Base-by-base conservation (phyloP, 1,284 basidiomycete species). In the Ceraceosorus guamensis region DNA sequence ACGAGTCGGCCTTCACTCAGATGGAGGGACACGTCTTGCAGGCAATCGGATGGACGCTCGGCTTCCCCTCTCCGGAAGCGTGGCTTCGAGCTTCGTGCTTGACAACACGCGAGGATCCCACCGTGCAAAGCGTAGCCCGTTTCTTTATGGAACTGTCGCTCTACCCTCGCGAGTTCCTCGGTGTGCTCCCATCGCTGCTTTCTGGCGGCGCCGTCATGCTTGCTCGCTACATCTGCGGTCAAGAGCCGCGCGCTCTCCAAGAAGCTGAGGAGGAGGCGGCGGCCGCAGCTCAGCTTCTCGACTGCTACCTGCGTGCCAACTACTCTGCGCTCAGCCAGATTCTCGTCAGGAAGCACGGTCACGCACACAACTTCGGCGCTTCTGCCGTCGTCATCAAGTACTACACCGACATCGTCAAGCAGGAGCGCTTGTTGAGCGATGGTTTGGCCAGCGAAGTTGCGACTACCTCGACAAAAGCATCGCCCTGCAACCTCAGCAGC, bases 81-180 rank as follows among this genome's bases (percentile, higher is more conserved):
- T 98, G 95, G 95, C 83, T 99, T 33, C 84, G 95, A 54, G 79
- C 81, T 43, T 68, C 76, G 33, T 80, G 78, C 70, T 77, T 78
- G 10, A 58, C 60, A 24, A 48, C 52, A 30, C 57, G 56, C 18
- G 93, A 96, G 78, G 89, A 93, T 56, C 80, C 84, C 57, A 88
- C 88, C 77, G 88, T 92, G 5, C 89, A 93, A 73, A 88, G 93
- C 74, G 85, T 96, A 62, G 90, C 95, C 2, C 87, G 95, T 47
- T 98, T 97, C 81, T 79, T 98, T 70, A 95, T 98, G 89, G 95
- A 98, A 79, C 87, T 93, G 68, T 96, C 92, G 43, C 83, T 98
- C 50, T 98, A 96, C 81, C 88, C 96, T 78, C 86, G 90, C 63
- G 91, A 96, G 76, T 98, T 95, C 77, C 83, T 96, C 77, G 85